Conservation (phyloP, 2,329 filamentous ascomycete species). For the Phaeosphaeriaceae sp. region DNA sequence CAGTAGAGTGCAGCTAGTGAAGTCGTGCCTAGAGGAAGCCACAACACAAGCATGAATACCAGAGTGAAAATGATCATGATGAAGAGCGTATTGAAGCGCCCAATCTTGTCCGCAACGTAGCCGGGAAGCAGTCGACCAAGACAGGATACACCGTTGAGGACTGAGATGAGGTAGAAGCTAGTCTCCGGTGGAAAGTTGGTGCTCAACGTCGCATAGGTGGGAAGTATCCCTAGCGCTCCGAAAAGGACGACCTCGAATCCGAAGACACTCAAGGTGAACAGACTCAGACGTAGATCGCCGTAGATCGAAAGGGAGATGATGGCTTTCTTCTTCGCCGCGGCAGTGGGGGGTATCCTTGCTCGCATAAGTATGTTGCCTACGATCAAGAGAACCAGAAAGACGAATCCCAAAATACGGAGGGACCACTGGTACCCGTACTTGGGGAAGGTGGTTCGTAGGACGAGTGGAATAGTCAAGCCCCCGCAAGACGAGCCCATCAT, state of each 20-base stretch:
- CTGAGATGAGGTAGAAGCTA: slow-evolving; percentile 47
- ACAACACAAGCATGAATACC: slow-evolving; percentile 46
- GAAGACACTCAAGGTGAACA: slow-evolving; percentile 47
- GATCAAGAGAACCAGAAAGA: slow-evolving; percentile 41
- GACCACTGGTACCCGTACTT: slow-evolving; percentile 49
- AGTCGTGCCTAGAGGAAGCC: slow-evolving; percentile 42
- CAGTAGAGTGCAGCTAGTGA: slow-evolving; percentile 48
- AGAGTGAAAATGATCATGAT: slow-evolving; percentile 45
- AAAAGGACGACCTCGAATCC: slow-evolving; percentile 52
- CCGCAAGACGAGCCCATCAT: slow-evolving; percentile 47
- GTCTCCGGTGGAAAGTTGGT: slow-evolving; percentile 42
- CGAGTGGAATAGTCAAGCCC: slow-evolving; percentile 47
- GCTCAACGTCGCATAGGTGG: slow-evolving; percentile 52
- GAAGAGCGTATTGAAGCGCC: slow-evolving; percentile 52
- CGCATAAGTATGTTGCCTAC: slow-evolving; percentile 45
- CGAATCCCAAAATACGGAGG: slow-evolving; percentile 50
- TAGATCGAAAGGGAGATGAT: slow-evolving; percentile 48
- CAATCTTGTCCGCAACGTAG: slow-evolving; percentile 50
- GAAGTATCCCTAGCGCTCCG: slow-evolving; percentile 46
- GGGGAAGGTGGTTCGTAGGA: slow-evolving; percentile 42
- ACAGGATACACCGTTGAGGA: slow-evolving; percentile 52
- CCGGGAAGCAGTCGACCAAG: slow-evolving; percentile 52
- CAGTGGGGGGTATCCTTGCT: slow-evolving; percentile 41
- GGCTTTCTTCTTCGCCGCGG: slow-evolving; percentile 40
- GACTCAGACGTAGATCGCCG: slow-evolving; percentile 40